Evolutionary conservation across 768 basidiomycete species (phyloP), one percentile per base, ranked within the genome.

Genomic region (Pholiota conissans): DNA sequence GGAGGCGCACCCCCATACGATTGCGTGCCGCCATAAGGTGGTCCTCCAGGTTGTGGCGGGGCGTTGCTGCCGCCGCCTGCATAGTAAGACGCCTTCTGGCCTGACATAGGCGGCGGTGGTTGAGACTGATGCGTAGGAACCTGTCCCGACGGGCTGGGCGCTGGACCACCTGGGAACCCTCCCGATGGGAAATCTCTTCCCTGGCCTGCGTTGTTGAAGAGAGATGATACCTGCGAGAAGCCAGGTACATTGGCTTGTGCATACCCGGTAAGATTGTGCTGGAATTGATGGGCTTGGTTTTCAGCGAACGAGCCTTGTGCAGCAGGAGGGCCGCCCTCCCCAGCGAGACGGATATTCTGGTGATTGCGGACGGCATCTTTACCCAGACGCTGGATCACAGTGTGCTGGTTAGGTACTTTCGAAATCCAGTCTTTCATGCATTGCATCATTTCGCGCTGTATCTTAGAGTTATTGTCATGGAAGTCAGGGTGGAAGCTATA

Each of bases 401-500:
- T 76, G 27, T 75, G 67, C 59, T 83, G 78, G 55, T 76, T 75
- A 13, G 71, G 50, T 11, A 86, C 79, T 7, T 72, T 73, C 48
- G 79, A 67, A 35, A 84, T 74, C 90, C 90, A 92, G 39, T 69
- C 72, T 37, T 71, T 74, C 83, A 93, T 81, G 63, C 77, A 83
- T 58, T 82, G 80, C 58, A 91, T 68, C 91, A 94, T 93, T 63
- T 90, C 84, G 53, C 82, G 78, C 69, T 93, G 91, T 29, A 93
- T 76, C 58, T 80, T 78, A 1, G 87, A 89, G 60, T 74, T 70
- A 29, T 70, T 65, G 66, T 86, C 79, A 67, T 87, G 84, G 78
- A 92, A 94, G 61, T 90, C 87, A 14, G 92, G 91, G 69, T 94
- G 91, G 79, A 93, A 92, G 22, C 90, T 91, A 42, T 6, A 47